Percentiles rank a stretch among this genome's conserved stretches.
phyloP scores from a whole-genome alignment of 345 rosid species.

The Corymbia maculata region DNA sequence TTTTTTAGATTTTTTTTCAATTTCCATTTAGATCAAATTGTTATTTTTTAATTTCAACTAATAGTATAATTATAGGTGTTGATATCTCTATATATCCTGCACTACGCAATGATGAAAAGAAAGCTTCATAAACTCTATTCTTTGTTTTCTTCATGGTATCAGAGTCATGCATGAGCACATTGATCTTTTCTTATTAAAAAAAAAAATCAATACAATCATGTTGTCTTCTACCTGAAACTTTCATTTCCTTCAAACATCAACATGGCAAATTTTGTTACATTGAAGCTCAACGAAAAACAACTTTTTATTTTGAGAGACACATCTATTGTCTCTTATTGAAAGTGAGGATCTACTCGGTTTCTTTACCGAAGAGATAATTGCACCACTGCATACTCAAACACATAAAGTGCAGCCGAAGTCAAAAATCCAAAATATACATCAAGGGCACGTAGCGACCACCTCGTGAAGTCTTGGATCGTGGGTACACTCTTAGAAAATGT shows the following conservation, averaged over 20 bases:
- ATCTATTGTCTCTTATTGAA: background rate
- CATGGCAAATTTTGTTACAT: background rate
- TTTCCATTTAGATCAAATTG: background rate
- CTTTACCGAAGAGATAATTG: background rate
- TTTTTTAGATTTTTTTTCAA: background rate
- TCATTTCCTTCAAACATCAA: background rate
- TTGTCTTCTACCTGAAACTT: background rate
- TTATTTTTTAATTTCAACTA: background rate
- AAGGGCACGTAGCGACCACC: background rate
- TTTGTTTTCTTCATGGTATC: background rate
- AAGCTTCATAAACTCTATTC: background rate
- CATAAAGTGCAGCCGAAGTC: background rate
- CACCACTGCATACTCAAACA: background rate
- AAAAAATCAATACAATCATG: too few species aligned
- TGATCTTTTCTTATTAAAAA: background rate
- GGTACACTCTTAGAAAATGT: background rate
- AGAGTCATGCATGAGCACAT: background rate
- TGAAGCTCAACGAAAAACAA: background rate
- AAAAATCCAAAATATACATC: background rate
- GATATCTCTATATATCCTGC: background rate
- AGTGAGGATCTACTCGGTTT: background rate
- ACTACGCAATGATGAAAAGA: background rate
- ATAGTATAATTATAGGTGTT: background rate
- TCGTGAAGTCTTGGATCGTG: background rate
- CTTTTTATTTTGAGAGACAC: background rate